These are phyloP conservation scores for Pseudovirgaria hyperparasitica DNA, from an alignment of 2,329 filamentous ascomycete genomes.

Conservation along the genomic window DNA sequence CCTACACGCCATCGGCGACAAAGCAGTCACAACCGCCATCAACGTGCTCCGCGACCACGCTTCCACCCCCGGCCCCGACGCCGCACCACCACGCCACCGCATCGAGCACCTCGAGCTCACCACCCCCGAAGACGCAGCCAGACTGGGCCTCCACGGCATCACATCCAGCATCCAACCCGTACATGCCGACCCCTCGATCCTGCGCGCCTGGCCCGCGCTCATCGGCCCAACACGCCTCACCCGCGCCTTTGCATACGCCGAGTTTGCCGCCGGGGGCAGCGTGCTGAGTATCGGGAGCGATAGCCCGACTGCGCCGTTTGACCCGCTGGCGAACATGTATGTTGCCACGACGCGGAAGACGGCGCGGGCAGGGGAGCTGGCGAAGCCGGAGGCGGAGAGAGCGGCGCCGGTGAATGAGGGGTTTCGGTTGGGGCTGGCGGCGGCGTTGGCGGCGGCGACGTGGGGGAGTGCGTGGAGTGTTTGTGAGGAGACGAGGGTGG, in stretches of 20 bases:
- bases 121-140: slow-evolving; percentile 38
- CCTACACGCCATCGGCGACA: slow-evolving; percentile 53
- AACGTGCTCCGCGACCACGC: slow-evolving; percentile 37
- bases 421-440: slow-evolving; percentile 40
- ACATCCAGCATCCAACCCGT: slow-evolving; percentile 91
- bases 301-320: slow-evolving; percentile 45
- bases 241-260: slow-evolving; percentile 50
- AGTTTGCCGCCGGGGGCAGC: slow-evolving; percentile 43
- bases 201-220: slow-evolving; percentile 47
- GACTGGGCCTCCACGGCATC: slow-evolving; percentile 47
- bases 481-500: slow-evolving; percentile 44
- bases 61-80: slow-evolving; percentile 29
- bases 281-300: slow-evolving; percentile 46
- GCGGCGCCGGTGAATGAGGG: slow-evolving; percentile 37
- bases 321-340: slow-evolving; percentile 44
- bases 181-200: slow-evolving; percentile 64
- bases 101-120: slow-evolving; percentile 55
- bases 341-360: slow-evolving; percentile 46
- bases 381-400: slow-evolving; percentile 21
- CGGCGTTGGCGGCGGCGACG: slow-evolving; percentile 42
- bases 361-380: slow-evolving; percentile 39
- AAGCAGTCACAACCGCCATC: slow-evolving; percentile 44
- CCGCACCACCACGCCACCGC: slow-evolving; percentile 38
- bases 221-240: slow-evolving; percentile 41
- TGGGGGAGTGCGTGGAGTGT: slow-evolving; percentile 44